Conservation (phyloP, 345 rosid species). For the Hevea brasiliensis region DNA sequence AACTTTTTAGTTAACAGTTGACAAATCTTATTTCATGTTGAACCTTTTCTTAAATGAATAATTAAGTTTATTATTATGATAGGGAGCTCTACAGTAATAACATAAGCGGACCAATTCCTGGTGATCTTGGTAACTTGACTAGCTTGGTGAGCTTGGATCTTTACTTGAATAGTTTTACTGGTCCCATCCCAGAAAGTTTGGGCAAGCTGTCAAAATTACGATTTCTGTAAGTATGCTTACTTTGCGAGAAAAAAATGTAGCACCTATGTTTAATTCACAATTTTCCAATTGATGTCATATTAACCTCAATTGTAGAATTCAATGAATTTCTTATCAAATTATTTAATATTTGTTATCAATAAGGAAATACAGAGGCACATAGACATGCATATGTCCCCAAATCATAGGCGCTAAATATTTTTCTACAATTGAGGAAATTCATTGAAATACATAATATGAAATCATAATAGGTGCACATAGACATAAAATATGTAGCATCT, state of each 20-base stretch:
- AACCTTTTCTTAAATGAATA: slow-evolving; percentile 7
- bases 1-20: neutral
- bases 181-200: slow-evolving; percentile 83
- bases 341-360: neutral
- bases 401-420: neutral
- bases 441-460: too few relatives aligned
- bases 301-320: neutral
- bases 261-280: neutral
- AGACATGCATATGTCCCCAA: neutral
- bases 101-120: slow-evolving; percentile 83
- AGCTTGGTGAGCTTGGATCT: slow-evolving; percentile 98
- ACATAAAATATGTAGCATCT: too few relatives aligned
- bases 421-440: too few relatives aligned
- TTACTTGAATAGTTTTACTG: slow-evolving; percentile 84
- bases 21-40: neutral
- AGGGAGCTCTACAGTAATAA: slow-evolving; percentile 98
- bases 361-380: too few relatives aligned
- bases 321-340: too few relatives aligned
- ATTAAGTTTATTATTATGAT: slow-evolving; percentile 25
- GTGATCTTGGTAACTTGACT: slow-evolving; percentile 92
- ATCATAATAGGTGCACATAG: too few relatives aligned
- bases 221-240: slow-evolving; percentile 71
- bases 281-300: neutral
- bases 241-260: neutral
- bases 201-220: slow-evolving; percentile 88